Evolutionary conservation across 2,329 filamentous ascomycete species (phyloP).

Genomic region (Cladosporium sp.): DNA sequence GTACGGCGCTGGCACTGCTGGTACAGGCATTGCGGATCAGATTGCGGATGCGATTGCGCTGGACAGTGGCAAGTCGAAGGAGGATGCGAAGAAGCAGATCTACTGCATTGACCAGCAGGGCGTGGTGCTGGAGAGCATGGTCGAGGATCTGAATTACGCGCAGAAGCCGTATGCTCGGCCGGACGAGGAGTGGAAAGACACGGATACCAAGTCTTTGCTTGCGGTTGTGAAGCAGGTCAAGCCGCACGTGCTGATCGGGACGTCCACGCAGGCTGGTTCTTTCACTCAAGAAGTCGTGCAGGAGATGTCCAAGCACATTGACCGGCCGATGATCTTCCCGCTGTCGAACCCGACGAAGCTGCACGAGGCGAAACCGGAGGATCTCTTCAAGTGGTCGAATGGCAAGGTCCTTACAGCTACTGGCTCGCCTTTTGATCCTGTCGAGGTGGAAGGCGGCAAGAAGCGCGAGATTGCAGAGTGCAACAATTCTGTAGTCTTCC

Average conservation of each 20-base stretch:
- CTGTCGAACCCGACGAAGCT: constrained; percentile 82
- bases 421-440: constrained; percentile 77
- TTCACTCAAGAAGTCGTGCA: constrained; percentile 74
- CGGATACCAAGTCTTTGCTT: constrained; percentile 59
- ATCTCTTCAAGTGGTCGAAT: constrained; percentile 75
- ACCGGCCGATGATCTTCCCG: constrained; percentile 82
- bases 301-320: constrained; percentile 73
- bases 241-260: constrained; percentile 81
- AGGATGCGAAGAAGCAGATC: constrained; percentile 78
- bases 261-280: constrained; percentile 72
- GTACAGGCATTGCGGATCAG: constrained; percentile 83
- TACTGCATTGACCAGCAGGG: constrained; percentile 78
- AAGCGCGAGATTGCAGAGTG: constrained; percentile 71
- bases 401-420: constrained; percentile 79
- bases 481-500: constrained; percentile 85
- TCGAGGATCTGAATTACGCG: constrained; percentile 62
- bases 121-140: constrained; percentile 65
- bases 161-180: constrained; percentile 69
- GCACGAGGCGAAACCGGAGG: constrained; percentile 76
- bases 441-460: constrained; percentile 56
- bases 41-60: constrained; percentile 75
- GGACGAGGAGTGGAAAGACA: constrained; percentile 62
- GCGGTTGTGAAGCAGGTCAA: constrained; percentile 69
- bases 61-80: constrained; percentile 64
- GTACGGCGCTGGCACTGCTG: constrained; percentile 80